A percentile compares a stretch with the other conserved stretches of the same genome.
These are phyloP conservation scores for Ehretia macrophylla DNA, from an alignment of 257 asterid genomes.

Conservation along the genomic window DNA sequence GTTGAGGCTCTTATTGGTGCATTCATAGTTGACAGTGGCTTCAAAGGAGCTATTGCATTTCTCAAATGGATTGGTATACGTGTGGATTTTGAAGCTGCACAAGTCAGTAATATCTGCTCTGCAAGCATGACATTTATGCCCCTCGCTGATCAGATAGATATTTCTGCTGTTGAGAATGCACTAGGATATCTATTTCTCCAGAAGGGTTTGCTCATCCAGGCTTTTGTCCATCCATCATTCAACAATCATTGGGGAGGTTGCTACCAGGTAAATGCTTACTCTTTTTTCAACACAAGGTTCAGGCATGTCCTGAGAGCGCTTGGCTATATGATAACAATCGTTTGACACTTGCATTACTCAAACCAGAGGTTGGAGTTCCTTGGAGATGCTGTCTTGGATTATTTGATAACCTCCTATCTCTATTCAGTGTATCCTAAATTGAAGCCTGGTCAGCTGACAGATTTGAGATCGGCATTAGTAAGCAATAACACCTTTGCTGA, in stretches of 20 bases:
- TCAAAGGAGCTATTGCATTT: slow-evolving; percentile 80
- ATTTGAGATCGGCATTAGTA: slow-evolving; percentile 78
- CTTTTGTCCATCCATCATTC: slow-evolving; percentile 91
- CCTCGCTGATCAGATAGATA: slow-evolving; percentile 50
- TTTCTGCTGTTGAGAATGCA: slow-evolving; percentile 47
- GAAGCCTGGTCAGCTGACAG: slow-evolving; percentile 95
- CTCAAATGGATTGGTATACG: slow-evolving; percentile 84
- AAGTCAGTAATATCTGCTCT: slow-evolving; percentile 46
- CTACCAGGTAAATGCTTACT: slow-evolving; percentile 63
- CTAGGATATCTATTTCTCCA: slow-evolving; percentile 55
- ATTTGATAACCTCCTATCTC: slow-evolving; percentile 87
- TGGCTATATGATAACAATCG: background rate
- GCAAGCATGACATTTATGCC: slow-evolving; percentile 60
- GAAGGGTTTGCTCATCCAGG: slow-evolving; percentile 91
- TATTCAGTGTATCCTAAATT: slow-evolving; percentile 76
- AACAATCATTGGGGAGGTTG: slow-evolving; percentile 77
- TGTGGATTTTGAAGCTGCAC: slow-evolving; percentile 43
- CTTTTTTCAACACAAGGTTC: slow-evolving; percentile 12
- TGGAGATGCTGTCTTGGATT: slow-evolving; percentile 98
- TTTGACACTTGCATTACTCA: slow-evolving; percentile 23
- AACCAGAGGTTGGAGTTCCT: slow-evolving; percentile 92
- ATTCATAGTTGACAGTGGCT: slow-evolving; percentile 84
- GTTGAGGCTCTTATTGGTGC: slow-evolving; percentile 95
- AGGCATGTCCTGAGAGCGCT: background rate
- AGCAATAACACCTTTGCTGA: slow-evolving; percentile 79